phyloP scores from a whole-genome alignment of 371 early-diverging fungal species.

The Saksenaea vasiformis region DNA sequence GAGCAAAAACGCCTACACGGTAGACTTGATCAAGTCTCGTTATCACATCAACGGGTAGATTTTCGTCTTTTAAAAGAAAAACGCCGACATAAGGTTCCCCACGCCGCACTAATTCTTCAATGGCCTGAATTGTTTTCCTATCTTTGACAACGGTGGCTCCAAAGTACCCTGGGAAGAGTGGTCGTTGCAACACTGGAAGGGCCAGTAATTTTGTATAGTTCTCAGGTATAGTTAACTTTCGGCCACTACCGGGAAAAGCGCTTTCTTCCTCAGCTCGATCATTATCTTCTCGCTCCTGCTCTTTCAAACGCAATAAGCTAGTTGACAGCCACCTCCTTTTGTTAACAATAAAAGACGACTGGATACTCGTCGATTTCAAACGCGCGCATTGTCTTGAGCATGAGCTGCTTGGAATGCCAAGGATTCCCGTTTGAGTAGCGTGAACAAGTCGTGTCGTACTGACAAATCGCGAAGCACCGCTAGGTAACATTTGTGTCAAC shows the following conservation, averaged over 20 bases:
- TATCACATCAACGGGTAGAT: conserved; percentile 79
- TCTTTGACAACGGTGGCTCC: conserved; percentile 95
- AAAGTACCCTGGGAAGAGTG: conserved; percentile 94
- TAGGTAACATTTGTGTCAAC: conserved; percentile 24
- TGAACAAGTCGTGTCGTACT: conserved; percentile 23
- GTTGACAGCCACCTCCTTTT: neutral
- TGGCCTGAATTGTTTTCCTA: conserved; percentile 81
- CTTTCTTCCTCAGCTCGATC: conserved; percentile 44
- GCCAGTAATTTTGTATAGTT: conserved; percentile 85
- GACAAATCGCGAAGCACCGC: neutral
- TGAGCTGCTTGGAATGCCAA: conserved; percentile 25
- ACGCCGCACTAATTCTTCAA: conserved; percentile 82
- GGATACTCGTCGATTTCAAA: no score
- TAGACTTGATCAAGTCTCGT: conserved; percentile 74
- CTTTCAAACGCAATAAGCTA: conserved; percentile 12
- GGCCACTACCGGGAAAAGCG: conserved; percentile 18
- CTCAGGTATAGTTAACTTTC: conserved; percentile 76
- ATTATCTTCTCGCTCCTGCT: conserved; percentile 12
- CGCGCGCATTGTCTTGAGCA: neutral
- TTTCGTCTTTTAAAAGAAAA: conserved; percentile 85
- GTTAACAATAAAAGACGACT: neutral
- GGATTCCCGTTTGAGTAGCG: conserved; percentile 25
- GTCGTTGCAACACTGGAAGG: conserved; percentile 87
- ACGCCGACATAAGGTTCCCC: conserved; percentile 92
- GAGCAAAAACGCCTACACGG: conserved; percentile 89